Evolutionary conservation across 352 stramenopile genomes (phyloP), one percentile per base, ranked within the genome.

Genomic region (Phytopythium aichiense): DNA sequence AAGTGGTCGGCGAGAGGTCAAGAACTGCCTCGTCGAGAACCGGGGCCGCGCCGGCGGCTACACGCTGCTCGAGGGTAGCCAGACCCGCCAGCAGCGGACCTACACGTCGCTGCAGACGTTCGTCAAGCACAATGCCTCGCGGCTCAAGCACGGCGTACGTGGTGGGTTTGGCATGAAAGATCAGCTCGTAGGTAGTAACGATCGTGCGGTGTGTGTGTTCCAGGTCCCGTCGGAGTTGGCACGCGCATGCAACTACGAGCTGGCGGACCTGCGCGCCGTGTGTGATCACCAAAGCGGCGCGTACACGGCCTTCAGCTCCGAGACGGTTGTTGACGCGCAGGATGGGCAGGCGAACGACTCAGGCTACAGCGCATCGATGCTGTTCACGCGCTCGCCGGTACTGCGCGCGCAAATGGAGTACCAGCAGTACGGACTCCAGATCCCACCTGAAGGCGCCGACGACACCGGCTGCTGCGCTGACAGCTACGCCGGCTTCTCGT

Each of bases 1-100:
- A 1, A 69, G 56, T 30, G 79, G 80, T 0, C 56, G 66, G 12
- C 72, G 77, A 22, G 84, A 90, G 67, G 67, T 88, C 25, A 87
- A 87, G 33, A 93, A 93, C 58, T 86, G 84, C 28, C 68, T 93
- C 12, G 77, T 93, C 33, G 74, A 77, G 40, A 89, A 91, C 60
- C 56, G 80, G 18, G 81, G 81, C 6, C 45, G 63, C 23, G 13
- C 56, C 7, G 52, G 31, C 11, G 80, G 79, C 1, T 91, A 87
- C 58, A 78, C 71, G 42, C 69, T 91, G 43, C 69, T 67, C 5
- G 79, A 91, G 35, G 77, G 62, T 30, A 43, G 52, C 45, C 11
- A 51, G 6, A 20, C 33, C 25, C 55, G 45, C 61, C 56, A 65
- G 66, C 66, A 73, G 56, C 68, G 75, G 20, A 65, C 67, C 31